phyloP scores from a whole-genome alignment of 2,329 filamentous ascomycete genomes.

The Colletotrichum scovillei region DNA sequence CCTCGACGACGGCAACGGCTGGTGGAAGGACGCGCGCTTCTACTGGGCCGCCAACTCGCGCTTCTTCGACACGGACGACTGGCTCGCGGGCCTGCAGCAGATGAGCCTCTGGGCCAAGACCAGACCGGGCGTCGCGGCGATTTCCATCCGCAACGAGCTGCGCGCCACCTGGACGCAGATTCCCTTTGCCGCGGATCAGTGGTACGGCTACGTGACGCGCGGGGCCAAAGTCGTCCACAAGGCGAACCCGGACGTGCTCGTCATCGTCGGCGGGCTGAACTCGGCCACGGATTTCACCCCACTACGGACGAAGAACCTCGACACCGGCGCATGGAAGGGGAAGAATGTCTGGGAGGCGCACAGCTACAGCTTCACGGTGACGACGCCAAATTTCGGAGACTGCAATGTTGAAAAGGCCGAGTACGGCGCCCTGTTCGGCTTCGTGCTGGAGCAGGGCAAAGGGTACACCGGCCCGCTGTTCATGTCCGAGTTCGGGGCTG shows the following conservation, averaged over 20 bases:
- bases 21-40: conserved; percentile 64
- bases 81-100: conserved; percentile 62
- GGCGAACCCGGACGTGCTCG: conserved; percentile 62
- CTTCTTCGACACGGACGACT: conserved; percentile 64
- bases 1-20: conserved; percentile 67
- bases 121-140: conserved; percentile 63
- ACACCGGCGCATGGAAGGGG: conserved; percentile 55
- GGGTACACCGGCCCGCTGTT: conserved; percentile 65
- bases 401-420: conserved; percentile 55
- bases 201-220: conserved; percentile 60
- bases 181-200: conserved; percentile 57
- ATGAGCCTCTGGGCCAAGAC: conserved; percentile 62
- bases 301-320: conserved; percentile 51
- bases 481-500: conserved; percentile 69
- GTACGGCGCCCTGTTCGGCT: conserved; percentile 62
- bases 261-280: conserved; percentile 65
- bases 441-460: conserved; percentile 60
- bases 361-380: conserved; percentile 66
- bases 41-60: conserved; percentile 63
- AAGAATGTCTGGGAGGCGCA: conserved; percentile 73
- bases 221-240: conserved; percentile 62
- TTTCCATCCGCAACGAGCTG: conserved; percentile 70
- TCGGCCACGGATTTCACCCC: conserved; percentile 64
- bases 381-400: conserved; percentile 52
- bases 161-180: conserved; percentile 61